Conservation (phyloP, 352 stramenopile genomes). For the Pythium chondricola region DNA sequence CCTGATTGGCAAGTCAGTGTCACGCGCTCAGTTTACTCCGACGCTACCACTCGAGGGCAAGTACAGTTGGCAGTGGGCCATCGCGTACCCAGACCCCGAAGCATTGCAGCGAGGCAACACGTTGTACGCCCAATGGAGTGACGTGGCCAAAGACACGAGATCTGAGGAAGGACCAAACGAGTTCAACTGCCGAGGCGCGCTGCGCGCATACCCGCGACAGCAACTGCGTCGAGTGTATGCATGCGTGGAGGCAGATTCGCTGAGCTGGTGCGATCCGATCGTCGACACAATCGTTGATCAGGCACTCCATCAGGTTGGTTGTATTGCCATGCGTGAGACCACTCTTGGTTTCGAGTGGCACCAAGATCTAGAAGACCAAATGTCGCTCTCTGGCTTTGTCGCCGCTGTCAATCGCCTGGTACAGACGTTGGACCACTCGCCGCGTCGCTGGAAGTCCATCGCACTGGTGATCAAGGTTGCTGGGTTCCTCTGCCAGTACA, state of each 20-base stretch:
- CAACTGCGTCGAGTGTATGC: conserved; percentile 44
- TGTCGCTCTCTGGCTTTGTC: conserved; percentile 12
- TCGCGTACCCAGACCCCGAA: conserved; percentile 27
- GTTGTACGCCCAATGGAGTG: conserved; percentile 30
- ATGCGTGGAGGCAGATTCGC: conserved; percentile 26
- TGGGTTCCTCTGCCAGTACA: conserved; percentile 26
- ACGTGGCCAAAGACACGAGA: conserved; percentile 5
- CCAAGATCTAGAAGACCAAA: conserved; percentile 23
- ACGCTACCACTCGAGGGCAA: conserved; percentile 9
- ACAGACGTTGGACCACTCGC: conserved; percentile 7
- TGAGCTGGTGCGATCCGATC: conserved; percentile 36
- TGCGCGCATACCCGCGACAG: conserved; percentile 46
- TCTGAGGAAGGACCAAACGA: conserved; percentile 27
- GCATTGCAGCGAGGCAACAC: conserved; percentile 30
- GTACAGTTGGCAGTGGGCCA: conserved; percentile 33
- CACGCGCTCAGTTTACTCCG: conserved; percentile 28
- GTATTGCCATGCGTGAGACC: conserved; percentile 26
- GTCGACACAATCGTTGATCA: conserved; percentile 34
- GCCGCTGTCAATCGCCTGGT: conserved; percentile 14
- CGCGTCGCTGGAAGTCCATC: conserved; percentile 15
- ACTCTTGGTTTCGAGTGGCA: conserved; percentile 28
- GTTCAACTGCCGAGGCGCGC: conserved; percentile 19
- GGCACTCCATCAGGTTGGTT: conserved; percentile 42
- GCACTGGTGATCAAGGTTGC: conserved; percentile 32
- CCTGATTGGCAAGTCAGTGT: conserved; percentile 7